These are phyloP conservation scores for Coccomyxa subellipsoidea DNA, from an alignment of 163 green algal species.

Conservation along the genomic window DNA sequence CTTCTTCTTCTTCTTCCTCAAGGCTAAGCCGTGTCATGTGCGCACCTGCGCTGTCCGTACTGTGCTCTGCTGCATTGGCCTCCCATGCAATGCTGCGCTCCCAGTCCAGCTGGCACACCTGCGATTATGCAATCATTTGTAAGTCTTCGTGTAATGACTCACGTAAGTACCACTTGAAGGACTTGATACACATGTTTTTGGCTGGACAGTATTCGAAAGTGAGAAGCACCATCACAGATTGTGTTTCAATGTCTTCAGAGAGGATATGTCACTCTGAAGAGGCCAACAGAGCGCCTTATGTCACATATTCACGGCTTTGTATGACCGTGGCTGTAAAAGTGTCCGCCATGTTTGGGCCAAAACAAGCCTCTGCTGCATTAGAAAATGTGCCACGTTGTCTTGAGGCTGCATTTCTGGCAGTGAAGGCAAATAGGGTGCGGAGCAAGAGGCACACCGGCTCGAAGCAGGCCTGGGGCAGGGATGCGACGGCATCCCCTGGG, in stretches of 20 bases:
- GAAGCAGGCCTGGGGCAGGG: neutral
- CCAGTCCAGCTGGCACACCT: slow-evolving; percentile 10
- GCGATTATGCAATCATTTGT: too few relatives aligned
- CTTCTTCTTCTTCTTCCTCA: neutral
- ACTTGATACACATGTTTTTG: neutral
- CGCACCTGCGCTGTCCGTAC: neutral
- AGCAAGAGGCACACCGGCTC: too few relatives aligned
- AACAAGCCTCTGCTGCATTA: too few relatives aligned
- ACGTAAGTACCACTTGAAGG: neutral
- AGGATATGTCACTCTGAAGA: neutral
- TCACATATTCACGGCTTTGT: too few relatives aligned
- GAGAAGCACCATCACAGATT: neutral
- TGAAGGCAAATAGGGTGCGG: too few relatives aligned
- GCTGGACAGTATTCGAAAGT: neutral
- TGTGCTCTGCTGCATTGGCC: neutral
- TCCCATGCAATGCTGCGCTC: neutral
- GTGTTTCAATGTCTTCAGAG: neutral
- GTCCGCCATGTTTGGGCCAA: too few relatives aligned
- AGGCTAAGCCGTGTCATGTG: neutral
- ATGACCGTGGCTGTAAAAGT: too few relatives aligned
- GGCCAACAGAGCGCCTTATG: too few relatives aligned
- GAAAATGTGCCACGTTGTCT: too few relatives aligned
- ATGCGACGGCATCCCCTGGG: neutral
- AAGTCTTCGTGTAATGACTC: neutral
- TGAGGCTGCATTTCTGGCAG: too few relatives aligned